Base-by-base conservation (phyloP, 257 asterid genomes). In the Jacaranda copaia region DNA sequence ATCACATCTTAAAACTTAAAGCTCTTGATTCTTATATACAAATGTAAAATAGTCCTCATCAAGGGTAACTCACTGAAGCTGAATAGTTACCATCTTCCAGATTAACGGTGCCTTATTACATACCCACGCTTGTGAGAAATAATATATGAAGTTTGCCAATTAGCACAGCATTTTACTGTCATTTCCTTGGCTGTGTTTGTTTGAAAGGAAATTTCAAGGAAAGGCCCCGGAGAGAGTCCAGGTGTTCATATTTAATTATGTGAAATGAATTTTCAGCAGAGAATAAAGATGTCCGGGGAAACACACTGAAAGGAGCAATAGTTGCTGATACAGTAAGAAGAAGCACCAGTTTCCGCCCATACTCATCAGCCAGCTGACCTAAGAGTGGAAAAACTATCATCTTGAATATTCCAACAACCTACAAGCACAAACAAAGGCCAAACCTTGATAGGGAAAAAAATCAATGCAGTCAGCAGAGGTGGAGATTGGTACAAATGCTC, bases 321-420 rank as follows among this genome's bases (percentile, higher is more conserved):
- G 92, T 83, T 46, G 98, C 88, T 1, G 98, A 94, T 53, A 88
- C 40, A 32, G 98, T 92, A 84, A 92, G 20, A 66, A 94, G 89
- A 76, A 94, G 98, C 84, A 94, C 78, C 0, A 98, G 98, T 88
- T 94, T 94, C 43, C 98, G 95, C 58, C 98, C 98, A 73, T 86
- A 82, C 46, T 94, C 99, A 85, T 94, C 99, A 10, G 99, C 87
- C 70, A 94, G 92, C 87, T 94, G 99, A 58, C 98, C 99, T 76
- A 94, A 38, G 52, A 91, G 86, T 51, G 98, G 98, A 79, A 94
- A 89, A 75, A 88, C 91, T 73, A 92, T 84, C 96, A 94, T 89
- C 90, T 91, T 91, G 90, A 94, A 89, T 77, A 94, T 84, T 39
- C 98, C 98, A 13, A 90, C 97, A 61, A 88, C 86, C 98, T 94